Evolutionary conservation across 345 rosid species (phyloP).

Genomic region (Arabidopsis thaliana): DNA sequence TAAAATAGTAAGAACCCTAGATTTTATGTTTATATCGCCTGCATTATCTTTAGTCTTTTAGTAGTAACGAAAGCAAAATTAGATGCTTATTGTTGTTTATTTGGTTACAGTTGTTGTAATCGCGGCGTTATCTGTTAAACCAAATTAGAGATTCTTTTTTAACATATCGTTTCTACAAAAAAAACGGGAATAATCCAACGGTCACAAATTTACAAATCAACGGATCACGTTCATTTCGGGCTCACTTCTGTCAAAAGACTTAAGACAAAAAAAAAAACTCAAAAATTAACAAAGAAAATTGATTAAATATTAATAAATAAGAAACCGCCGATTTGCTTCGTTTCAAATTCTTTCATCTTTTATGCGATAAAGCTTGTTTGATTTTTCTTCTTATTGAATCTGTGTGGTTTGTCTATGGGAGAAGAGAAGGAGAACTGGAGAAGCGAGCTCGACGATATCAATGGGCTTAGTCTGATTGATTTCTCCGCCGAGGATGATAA

Average conservation of each 20-base stretch:
- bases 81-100: conserved; percentile 19
- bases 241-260: conserved; percentile 14
- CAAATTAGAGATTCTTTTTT: conserved; percentile 15
- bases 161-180: not conserved
- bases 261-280: not conserved
- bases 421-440: conserved; percentile 49
- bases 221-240: not conserved
- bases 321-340: conserved; percentile 63
- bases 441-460: conserved; percentile 44
- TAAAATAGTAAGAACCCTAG: no score
- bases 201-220: not conserved
- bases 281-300: not conserved
- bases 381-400: conserved; percentile 1
- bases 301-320: conserved; percentile 3
- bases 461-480: conserved; percentile 73
- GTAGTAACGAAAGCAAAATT: not conserved
- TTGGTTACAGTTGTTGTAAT: conserved; percentile 20
- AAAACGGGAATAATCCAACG: conserved; percentile 17
- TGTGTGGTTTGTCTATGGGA: conserved; percentile 50
- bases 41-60: not conserved
- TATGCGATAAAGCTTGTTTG: not conserved
- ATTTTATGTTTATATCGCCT: not conserved
- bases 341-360: conserved; percentile 51
- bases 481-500: conserved; percentile 68
- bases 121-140: not conserved